phyloP scores from a whole-genome alignment of 2,329 filamentous ascomycete species.

The Cytospora piceicola region DNA sequence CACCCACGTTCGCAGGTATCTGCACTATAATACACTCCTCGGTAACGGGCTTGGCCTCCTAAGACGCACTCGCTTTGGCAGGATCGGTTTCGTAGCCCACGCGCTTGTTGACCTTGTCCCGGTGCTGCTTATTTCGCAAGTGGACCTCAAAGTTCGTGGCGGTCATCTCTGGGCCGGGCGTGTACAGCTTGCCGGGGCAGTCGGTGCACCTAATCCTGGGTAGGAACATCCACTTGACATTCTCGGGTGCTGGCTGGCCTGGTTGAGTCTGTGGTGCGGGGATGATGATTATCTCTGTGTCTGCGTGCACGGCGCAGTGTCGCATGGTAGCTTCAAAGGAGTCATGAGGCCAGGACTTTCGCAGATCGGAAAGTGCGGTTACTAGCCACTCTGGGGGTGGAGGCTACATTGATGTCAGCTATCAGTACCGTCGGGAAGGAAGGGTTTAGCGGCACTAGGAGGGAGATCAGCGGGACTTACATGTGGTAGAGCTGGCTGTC shows the following conservation, averaged over 20 bases:
- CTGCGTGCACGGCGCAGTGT: conserved; percentile 77
- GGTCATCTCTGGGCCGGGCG: conserved; percentile 81
- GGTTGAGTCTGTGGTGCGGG: conserved; percentile 45
- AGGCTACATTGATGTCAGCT: conserved; percentile 57
- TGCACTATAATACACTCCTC: not conserved
- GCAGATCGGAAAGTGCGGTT: conserved; percentile 71
- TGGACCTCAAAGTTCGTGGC: conserved; percentile 93
- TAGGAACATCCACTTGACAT: conserved; percentile 79
- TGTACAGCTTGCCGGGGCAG: conserved; percentile 93
- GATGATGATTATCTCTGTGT: conserved; percentile 68
- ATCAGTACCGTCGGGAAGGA: conserved; percentile 35
- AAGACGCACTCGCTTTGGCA: conserved; percentile 1
- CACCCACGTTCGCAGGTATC: not conserved
- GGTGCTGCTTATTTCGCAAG: conserved; percentile 81
- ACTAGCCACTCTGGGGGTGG: conserved; percentile 86
- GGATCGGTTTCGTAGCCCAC: conserved; percentile 39
- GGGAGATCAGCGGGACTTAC: conserved; percentile 55
- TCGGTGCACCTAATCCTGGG: conserved; percentile 91
- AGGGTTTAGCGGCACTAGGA: conserved; percentile 30
- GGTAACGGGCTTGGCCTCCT: not conserved
- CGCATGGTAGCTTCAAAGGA: conserved; percentile 91
- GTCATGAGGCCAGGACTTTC: conserved; percentile 75
- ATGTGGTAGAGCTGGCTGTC: conserved; percentile 58
- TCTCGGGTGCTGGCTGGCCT: conserved; percentile 58
- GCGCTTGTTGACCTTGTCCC: conserved; percentile 67